These are phyloP conservation scores for Endothia cerciana DNA, from an alignment of 2,329 filamentous ascomycete species.

Conservation along the genomic window DNA sequence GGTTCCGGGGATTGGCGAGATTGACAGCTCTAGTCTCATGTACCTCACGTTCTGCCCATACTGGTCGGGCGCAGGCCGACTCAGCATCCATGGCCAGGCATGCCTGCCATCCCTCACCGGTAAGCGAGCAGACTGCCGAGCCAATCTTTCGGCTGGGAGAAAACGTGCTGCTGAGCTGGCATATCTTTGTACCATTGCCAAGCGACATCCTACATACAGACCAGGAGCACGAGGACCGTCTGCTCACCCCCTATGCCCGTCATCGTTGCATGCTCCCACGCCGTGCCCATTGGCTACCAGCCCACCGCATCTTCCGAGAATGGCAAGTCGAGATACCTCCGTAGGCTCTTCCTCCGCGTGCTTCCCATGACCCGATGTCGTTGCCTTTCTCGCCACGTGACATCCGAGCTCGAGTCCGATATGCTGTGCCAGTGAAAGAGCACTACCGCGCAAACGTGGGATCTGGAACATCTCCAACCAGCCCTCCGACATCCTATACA, in stretches of 20 bases:
- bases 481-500: conserved; percentile 9
- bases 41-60: conserved; percentile 20
- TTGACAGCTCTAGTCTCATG: conserved; percentile 21
- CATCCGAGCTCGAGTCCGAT: conserved; percentile 19
- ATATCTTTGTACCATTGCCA: conserved; percentile 1
- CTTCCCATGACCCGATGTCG: conserved; percentile 18
- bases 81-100: conserved; percentile 11
- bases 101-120: conserved; percentile 12
- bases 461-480: conserved; percentile 22
- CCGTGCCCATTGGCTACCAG: conserved; percentile 8
- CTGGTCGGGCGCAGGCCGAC: conserved; percentile 23
- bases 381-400: conserved; percentile 26
- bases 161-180: conserved; percentile 21
- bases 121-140: conserved; percentile 13
- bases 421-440: conserved; percentile 23
- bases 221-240: conserved; percentile 7
- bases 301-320: conserved; percentile 14
- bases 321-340: not conserved
- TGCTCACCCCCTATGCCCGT: not conserved
- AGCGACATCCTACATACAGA: conserved; percentile 8
- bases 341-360: conserved; percentile 3
- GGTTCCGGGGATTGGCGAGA: not conserved
- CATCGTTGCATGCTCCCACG: conserved; percentile 8
- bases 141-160: conserved; percentile 19
- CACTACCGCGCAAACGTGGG: conserved; percentile 13